phyloP scores from a whole-genome alignment of 2,329 filamentous ascomycete genomes.

The Aureobasidium sp. region DNA sequence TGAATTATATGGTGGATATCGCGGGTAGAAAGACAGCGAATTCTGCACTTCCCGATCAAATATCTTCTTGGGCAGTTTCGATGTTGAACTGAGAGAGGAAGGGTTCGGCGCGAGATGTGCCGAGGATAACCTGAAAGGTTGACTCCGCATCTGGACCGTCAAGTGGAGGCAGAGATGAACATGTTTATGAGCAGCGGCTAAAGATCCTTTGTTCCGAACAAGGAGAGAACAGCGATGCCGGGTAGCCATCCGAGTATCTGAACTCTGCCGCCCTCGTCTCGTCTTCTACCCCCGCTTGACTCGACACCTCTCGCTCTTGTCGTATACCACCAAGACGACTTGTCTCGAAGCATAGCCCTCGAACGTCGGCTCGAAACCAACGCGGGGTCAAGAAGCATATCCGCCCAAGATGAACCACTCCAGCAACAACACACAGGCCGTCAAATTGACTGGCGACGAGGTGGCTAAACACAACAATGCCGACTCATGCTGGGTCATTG shows the following conservation, averaged over 20 bases:
- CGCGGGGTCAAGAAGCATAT: neutral
- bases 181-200: neutral
- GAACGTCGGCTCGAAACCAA: neutral
- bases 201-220: conserved; percentile 7
- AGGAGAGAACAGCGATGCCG: conserved; percentile 8
- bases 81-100: no score
- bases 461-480: conserved; percentile 69
- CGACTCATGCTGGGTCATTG: conserved; percentile 87
- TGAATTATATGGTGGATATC: no score
- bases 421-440: conserved; percentile 35
- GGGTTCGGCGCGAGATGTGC: neutral
- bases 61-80: no score
- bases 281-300: neutral
- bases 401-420: conserved; percentile 33
- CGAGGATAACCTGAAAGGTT: conserved; percentile 9
- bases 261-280: neutral
- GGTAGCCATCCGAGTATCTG: neutral
- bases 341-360: neutral
- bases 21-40: no score
- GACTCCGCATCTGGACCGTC: conserved; percentile 10
- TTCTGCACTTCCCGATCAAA: no score
- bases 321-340: neutral
- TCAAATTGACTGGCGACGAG: conserved; percentile 45
- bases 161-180: neutral
- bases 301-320: neutral